Conservation (phyloP, 768 basidiomycete species). For the Collybia sordida region DNA sequence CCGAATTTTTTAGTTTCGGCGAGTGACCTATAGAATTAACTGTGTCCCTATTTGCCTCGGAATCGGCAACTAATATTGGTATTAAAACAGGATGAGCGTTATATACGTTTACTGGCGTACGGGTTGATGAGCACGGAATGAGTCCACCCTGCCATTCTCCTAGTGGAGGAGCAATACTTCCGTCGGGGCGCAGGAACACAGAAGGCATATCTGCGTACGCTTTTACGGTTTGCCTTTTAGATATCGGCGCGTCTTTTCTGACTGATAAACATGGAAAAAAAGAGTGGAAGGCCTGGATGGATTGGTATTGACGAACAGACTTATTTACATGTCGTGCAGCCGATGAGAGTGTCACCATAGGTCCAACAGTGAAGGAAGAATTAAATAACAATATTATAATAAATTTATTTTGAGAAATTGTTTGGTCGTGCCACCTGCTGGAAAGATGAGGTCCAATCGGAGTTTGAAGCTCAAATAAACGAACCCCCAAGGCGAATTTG, state of each 20-base stretch:
- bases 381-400: background rate
- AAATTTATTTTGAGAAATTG: conserved; percentile 17
- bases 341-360: conserved; percentile 9
- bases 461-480: conserved; percentile 36
- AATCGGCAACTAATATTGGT: no score
- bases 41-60: no score
- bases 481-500: conserved; percentile 29
- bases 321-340: conserved; percentile 1
- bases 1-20: no score
- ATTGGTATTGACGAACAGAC: background rate
- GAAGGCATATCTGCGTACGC: conserved; percentile 60
- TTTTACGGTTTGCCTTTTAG: conserved; percentile 28
- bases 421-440: conserved; percentile 18
- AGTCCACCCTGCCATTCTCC: conserved; percentile 38
- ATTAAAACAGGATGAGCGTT: background rate
- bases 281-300: conserved; percentile 5
- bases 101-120: conserved; percentile 4
- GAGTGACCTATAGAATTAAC: no score
- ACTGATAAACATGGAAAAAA: background rate
- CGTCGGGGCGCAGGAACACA: conserved; percentile 40
- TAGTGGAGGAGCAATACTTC: conserved; percentile 40
- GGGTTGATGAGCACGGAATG: background rate
- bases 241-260: no score
- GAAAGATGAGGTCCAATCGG: conserved; percentile 20
- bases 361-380: background rate